A percentile compares a stretch with the other conserved stretches of the same genome.
Evolutionary conservation across 768 basidiomycete genomes (phyloP).

Genomic region (Leucogyrophana mollusca): DNA sequence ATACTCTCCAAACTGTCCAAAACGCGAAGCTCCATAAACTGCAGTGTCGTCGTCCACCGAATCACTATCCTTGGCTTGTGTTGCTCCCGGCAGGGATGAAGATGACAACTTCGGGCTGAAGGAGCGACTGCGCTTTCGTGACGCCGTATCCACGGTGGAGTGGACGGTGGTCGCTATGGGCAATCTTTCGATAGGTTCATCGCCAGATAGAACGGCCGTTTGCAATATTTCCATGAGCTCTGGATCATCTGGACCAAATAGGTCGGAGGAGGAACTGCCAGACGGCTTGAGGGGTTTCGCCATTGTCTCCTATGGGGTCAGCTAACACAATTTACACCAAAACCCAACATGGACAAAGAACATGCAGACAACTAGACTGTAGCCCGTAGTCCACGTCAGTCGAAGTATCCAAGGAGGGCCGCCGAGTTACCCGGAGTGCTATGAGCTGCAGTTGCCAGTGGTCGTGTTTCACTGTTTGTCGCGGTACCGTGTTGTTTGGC

Average conservation of each 20-base stretch:
- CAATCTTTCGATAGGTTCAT: constrained; percentile 21
- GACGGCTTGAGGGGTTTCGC: constrained; percentile 1
- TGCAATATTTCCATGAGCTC: constrained; percentile 50
- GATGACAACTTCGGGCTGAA: constrained; percentile 8
- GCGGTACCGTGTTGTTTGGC: constrained; percentile 8
- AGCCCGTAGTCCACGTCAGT: too few species aligned
- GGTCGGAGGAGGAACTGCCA: constrained; percentile 45
- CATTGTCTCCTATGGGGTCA: constrained; percentile 1
- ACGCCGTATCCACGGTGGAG: constrained; percentile 39
- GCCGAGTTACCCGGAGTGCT: too few species aligned
- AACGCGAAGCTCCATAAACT: constrained; percentile 75
- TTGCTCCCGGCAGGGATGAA: neutral
- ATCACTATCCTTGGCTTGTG: constrained; percentile 12
- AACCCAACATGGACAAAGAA: too few species aligned
- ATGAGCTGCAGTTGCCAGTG: too few species aligned
- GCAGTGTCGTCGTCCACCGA: constrained; percentile 35
- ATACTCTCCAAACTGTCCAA: constrained; percentile 85
- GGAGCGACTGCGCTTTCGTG: constrained; percentile 38
- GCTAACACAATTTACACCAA: too few species aligned
- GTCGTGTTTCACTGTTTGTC: too few species aligned
- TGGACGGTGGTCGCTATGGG: constrained; percentile 27
- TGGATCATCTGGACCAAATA: constrained; percentile 55
- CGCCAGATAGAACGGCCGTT: constrained; percentile 47
- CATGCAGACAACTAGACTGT: too few species aligned
- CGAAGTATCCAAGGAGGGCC: too few species aligned